Conservation (phyloP, 2,329 filamentous ascomycete species). For the Sporothrix protearum region DNA sequence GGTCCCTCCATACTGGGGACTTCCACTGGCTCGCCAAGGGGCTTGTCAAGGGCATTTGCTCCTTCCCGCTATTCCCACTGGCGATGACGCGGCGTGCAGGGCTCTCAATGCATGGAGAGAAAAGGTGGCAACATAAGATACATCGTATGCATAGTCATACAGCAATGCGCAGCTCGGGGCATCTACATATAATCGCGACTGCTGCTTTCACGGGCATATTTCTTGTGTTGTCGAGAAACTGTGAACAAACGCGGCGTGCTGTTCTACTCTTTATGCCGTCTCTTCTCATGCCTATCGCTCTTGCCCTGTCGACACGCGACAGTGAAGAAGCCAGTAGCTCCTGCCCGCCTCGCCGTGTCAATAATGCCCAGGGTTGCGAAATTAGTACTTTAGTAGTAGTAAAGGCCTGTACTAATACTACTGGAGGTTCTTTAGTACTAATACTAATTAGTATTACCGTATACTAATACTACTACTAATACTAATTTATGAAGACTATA, state of each 20-base stretch:
- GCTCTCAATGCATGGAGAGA: neutral
- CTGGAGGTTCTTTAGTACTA: too few species aligned
- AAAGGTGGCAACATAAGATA: neutral
- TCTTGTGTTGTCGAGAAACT: neutral
- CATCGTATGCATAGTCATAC: too few species aligned
- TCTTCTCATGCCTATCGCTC: neutral
- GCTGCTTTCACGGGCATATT: neutral
- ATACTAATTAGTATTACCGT: too few species aligned
- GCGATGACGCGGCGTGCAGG: constrained; percentile 17
- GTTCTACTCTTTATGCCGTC: neutral
- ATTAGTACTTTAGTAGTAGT: too few species aligned
- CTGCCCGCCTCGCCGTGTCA: neutral
- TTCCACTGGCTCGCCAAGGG: neutral
- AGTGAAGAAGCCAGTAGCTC: neutral
- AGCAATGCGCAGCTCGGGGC: neutral
- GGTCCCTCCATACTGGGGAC: neutral
- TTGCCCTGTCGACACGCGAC: neutral
- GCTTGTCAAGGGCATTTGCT: too few species aligned
- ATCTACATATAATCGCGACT: neutral
- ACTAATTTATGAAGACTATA: too few species aligned
- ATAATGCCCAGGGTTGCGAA: too few species aligned
- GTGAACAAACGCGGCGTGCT: too few species aligned
- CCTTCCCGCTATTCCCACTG: neutral
- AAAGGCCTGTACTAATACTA: too few species aligned
- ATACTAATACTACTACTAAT: too few species aligned